Percentiles rank a stretch among this genome's conserved stretches.
phyloP scores from a whole-genome alignment of 768 basidiomycete genomes.

The Rhizopogon sp. region DNA sequence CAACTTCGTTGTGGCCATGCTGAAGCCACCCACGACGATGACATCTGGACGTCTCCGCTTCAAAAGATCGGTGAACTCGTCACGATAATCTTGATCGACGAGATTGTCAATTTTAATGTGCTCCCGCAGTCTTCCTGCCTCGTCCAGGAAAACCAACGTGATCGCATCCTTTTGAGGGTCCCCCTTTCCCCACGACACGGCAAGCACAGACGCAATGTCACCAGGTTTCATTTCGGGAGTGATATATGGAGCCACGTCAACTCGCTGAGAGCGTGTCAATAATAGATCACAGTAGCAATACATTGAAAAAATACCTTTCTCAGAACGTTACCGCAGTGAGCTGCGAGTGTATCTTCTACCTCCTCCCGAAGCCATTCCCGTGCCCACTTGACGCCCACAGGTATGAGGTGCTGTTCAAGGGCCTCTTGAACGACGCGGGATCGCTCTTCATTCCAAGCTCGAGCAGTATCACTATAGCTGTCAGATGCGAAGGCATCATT shows the following conservation, averaged over 20 bases:
- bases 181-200: constrained; percentile 92
- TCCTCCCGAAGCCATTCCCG: constrained; percentile 87
- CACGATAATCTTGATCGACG: constrained; percentile 56
- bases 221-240: constrained; percentile 62
- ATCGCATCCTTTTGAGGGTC: constrained; percentile 91
- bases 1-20: constrained; percentile 71
- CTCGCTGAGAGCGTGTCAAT: constrained; percentile 47
- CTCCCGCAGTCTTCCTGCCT: constrained; percentile 87
- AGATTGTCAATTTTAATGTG: constrained; percentile 88
- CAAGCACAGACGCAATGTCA: constrained; percentile 74
- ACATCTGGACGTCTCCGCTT: constrained; percentile 82
- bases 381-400: constrained; percentile 81
- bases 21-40: constrained; percentile 86
- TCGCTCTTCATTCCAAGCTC: constrained; percentile 89
- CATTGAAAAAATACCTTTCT: constrained; percentile 46
- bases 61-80: constrained; percentile 80
- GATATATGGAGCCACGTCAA: constrained; percentile 75
- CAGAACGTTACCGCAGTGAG: constrained; percentile 60
- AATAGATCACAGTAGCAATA: background rate
- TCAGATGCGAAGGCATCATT: constrained; percentile 80
- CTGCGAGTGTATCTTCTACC: constrained; percentile 79
- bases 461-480: constrained; percentile 77
- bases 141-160: constrained; percentile 78
- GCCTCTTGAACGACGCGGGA: constrained; percentile 73
- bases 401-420: constrained; percentile 77